phyloP scores from a whole-genome alignment of 768 basidiomycete species.

The Pisolithus albus region DNA sequence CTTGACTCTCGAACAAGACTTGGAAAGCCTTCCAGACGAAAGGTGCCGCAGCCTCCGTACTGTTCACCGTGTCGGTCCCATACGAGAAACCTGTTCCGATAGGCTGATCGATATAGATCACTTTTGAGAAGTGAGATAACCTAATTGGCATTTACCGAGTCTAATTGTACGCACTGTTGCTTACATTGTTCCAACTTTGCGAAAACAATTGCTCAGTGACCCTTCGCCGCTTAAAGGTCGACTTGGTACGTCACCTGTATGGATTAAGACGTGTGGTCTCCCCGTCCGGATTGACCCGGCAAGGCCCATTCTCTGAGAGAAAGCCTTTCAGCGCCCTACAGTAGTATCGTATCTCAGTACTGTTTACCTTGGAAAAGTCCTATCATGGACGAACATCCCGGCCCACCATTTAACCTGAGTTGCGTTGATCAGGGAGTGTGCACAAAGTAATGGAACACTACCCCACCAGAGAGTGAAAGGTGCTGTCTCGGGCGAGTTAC shows the following conservation, averaged over 20 bases:
- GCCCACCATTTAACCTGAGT: slow-evolving; percentile 52
- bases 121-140: slow-evolving; percentile 23
- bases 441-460: neutral
- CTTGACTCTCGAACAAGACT: slow-evolving; percentile 48
- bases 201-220: neutral
- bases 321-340: neutral
- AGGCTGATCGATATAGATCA: slow-evolving; percentile 68
- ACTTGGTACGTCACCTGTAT: slow-evolving; percentile 36
- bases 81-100: slow-evolving; percentile 62
- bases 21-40: slow-evolving; percentile 61
- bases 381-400: slow-evolving; percentile 58
- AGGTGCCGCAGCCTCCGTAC: slow-evolving; percentile 43
- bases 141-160: slow-evolving; percentile 65
- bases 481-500: slow-evolving; percentile 51
- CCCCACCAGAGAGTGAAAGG: slow-evolving; percentile 60
- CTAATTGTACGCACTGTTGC: slow-evolving; percentile 43
- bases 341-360: neutral
- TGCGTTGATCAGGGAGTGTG: neutral
- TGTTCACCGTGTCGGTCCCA: slow-evolving; percentile 50
- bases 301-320: slow-evolving; percentile 54
- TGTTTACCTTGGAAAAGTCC: slow-evolving; percentile 54
- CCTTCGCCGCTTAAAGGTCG: neutral
- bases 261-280: slow-evolving; percentile 51
- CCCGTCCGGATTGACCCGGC: slow-evolving; percentile 49
- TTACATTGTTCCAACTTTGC: slow-evolving; percentile 58